A percentile compares a stretch with the other conserved stretches of the same genome.
Conservation (phyloP, 1,139 yeast species). For the Barnettozyma hawaiiensis region DNA sequence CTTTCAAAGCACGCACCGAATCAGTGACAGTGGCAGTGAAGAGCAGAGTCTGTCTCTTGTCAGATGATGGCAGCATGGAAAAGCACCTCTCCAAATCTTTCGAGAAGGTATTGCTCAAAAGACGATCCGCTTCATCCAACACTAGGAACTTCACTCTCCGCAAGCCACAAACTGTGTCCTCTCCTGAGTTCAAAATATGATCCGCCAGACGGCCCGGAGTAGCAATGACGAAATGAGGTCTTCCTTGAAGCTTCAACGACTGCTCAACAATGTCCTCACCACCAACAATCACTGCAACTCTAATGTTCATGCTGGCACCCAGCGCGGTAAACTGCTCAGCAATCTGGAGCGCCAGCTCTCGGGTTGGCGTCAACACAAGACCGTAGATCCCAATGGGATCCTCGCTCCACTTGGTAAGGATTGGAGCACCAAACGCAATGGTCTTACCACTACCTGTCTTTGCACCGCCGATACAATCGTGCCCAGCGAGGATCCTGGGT, state of each 20-base stretch:
- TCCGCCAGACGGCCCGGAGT: slow-evolving; percentile 97
- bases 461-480: slow-evolving; percentile 97
- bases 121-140: slow-evolving; percentile 92
- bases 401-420: slow-evolving; percentile 88
- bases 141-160: slow-evolving; percentile 75
- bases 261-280: slow-evolving; percentile 92
- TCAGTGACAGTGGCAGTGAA: slow-evolving; percentile 97
- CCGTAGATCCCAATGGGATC: slow-evolving; percentile 95
- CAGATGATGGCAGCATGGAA: slow-evolving; percentile 61
- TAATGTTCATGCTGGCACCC: slow-evolving; percentile 83
- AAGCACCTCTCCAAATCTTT: slow-evolving; percentile 73
- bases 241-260: slow-evolving; percentile 69
- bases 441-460: slow-evolving; percentile 98
- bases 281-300: slow-evolving; percentile 80
- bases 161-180: slow-evolving; percentile 77
- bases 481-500: slow-evolving; percentile 70
- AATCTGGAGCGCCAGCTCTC: slow-evolving; percentile 93
- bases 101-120: slow-evolving; percentile 79
- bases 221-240: slow-evolving; percentile 93
- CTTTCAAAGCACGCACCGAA: slow-evolving; percentile 75
- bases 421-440: slow-evolving; percentile 94
- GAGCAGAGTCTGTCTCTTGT: slow-evolving; percentile 73
- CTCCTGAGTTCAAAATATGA: slow-evolving; percentile 84
- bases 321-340: slow-evolving; percentile 95
- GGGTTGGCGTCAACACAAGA: slow-evolving; percentile 82